phyloP scores from a whole-genome alignment of 495 filamentous ascomycete genomes.

The Podospora pseudoanserina region DNA sequence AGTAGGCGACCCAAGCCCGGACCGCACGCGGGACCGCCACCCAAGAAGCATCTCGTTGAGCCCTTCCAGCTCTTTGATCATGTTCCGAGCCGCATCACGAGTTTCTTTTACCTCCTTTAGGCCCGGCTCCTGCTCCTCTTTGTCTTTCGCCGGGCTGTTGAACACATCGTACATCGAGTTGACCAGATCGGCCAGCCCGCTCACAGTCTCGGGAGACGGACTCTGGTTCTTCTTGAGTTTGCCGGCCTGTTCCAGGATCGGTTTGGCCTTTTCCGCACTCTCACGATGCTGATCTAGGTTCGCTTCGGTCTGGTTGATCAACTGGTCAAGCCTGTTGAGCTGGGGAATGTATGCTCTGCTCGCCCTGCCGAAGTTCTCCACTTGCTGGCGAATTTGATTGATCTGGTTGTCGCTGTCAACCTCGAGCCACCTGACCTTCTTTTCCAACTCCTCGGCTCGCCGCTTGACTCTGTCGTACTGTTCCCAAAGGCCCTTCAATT shows the following conservation, averaged over 20 bases:
- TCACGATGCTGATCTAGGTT: not conserved
- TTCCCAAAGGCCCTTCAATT: not conserved
- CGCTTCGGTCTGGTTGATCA: not conserved
- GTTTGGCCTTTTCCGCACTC: not conserved
- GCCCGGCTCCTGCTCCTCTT: not conserved
- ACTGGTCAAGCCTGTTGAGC: not conserved
- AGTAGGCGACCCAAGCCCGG: not conserved
- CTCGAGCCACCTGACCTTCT: slow-evolving; percentile 1
- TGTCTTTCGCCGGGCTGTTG: not conserved
- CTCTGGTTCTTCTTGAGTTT: not conserved
- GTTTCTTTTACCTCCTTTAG: not conserved
- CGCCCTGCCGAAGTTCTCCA: not conserved
- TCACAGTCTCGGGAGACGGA: not conserved
- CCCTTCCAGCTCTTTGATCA: not conserved
- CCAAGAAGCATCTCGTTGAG: not conserved
- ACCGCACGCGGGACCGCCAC: not conserved
- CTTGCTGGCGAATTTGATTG: not conserved
- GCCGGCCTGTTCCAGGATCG: not conserved
- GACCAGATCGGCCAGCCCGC: not conserved
- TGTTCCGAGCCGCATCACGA: not conserved
- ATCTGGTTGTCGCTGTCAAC: not conserved
- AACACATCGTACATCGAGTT: not conserved
- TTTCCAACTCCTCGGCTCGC: not conserved
- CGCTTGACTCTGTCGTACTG: not conserved
- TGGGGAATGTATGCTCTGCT: not conserved